phyloP scores from a whole-genome alignment of 441 rosid genomes.

The Jatropha multifida region DNA sequence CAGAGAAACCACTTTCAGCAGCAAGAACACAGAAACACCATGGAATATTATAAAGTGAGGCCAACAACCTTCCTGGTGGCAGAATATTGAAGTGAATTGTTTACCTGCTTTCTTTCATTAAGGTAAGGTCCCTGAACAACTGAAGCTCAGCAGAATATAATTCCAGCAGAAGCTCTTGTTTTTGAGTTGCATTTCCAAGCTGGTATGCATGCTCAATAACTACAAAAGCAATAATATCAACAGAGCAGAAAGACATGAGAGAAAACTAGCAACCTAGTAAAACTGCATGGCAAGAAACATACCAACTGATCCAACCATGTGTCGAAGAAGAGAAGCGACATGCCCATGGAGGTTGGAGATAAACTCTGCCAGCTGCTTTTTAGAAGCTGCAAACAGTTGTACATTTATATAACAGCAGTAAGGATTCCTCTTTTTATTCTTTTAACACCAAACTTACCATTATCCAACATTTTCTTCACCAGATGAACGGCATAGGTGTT shows the following conservation, averaged over 20 bases:
- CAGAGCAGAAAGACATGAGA: slow-evolving; percentile 1
- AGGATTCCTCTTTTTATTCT: slow-evolving; percentile 8
- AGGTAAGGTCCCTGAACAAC: slow-evolving; percentile 69
- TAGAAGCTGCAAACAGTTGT: slow-evolving; percentile 59
- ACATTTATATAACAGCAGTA: neutral
- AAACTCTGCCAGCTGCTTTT: slow-evolving; percentile 63
- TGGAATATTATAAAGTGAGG: neutral
- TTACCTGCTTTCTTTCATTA: slow-evolving; percentile 74
- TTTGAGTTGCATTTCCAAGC: slow-evolving; percentile 72
- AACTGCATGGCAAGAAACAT: slow-evolving; percentile 25
- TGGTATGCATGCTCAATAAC: slow-evolving; percentile 88
- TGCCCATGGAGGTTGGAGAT: slow-evolving; percentile 76
- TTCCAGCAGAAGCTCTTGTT: slow-evolving; percentile 86
- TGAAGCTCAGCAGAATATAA: slow-evolving; percentile 88
- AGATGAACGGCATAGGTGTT: slow-evolving; percentile 75
- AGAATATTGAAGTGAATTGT: neutral
- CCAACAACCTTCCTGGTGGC: neutral
- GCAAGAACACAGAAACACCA: neutral
- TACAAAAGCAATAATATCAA: slow-evolving; percentile 21
- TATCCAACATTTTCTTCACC: slow-evolving; percentile 80
- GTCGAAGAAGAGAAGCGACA: slow-evolving; percentile 83
- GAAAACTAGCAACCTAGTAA: neutral
- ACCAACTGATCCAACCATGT: slow-evolving; percentile 95
- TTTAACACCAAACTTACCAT: slow-evolving; percentile 47
- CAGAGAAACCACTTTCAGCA: slow-evolving; percentile 2